These are phyloP conservation scores for Colletotrichum scovillei DNA, from an alignment of 2,329 filamentous ascomycete species.

Conservation along the genomic window DNA sequence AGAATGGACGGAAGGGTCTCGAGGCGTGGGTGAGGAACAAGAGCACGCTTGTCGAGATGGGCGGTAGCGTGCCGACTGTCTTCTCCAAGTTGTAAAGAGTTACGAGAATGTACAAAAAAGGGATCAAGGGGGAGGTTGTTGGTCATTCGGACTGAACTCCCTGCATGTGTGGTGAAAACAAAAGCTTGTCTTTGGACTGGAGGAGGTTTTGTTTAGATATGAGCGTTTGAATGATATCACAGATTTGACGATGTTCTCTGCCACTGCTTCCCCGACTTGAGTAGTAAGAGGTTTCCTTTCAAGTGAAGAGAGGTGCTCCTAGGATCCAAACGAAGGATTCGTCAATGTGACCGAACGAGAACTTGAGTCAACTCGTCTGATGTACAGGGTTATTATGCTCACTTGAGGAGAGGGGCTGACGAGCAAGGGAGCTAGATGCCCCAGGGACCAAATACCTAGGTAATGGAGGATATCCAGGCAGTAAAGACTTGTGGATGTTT, in stretches of 20 bases:
- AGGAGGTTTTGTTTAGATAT: neutral
- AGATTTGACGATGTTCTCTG: neutral
- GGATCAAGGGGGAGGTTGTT: no score
- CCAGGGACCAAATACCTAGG: no score
- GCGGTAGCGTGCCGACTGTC: conserved; percentile 75
- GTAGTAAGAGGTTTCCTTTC: accelerated
- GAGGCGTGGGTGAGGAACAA: conserved; percentile 88
- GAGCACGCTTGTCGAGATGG: conserved; percentile 88
- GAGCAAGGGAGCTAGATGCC: no score
- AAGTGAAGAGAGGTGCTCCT: neutral
- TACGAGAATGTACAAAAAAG: neutral
- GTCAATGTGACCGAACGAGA: no score
- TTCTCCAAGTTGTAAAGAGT: conserved; percentile 74
- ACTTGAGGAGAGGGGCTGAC: no score
- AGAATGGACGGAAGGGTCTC: conserved; percentile 84
- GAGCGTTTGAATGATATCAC: neutral
- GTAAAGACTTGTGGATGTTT: no score
- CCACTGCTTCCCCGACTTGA: neutral
- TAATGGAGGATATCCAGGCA: no score
- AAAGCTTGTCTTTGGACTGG: neutral
- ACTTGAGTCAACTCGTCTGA: no score
- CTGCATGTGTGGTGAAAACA: accelerated
- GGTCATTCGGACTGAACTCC: no score
- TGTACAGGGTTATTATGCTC: no score
- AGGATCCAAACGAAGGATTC: neutral